Evolutionary conservation across 176 grass and related monocot species (phyloP).

Genomic region (Triticum timopheevii): DNA sequence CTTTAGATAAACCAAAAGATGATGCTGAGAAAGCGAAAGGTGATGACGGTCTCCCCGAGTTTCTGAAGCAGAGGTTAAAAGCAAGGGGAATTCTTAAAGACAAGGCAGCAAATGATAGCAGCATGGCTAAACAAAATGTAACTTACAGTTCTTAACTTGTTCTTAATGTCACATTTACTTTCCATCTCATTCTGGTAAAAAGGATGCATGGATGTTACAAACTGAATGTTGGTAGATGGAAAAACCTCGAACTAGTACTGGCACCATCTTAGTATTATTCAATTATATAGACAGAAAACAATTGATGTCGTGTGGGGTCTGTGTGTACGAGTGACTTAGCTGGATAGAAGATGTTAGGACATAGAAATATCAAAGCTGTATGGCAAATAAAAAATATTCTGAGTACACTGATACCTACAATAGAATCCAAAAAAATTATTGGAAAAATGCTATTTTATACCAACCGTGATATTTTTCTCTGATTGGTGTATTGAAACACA

Average conservation of each 20-base stretch:
- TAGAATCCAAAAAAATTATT: not conserved
- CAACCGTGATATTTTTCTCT: not conserved
- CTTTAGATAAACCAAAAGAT: constrained; percentile 52
- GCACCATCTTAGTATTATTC: constrained; percentile 20
- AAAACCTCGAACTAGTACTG: constrained; percentile 9
- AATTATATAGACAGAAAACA: not conserved
- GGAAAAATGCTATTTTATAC: not conserved
- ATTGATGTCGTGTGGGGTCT: constrained; percentile 12
- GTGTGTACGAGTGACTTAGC: not conserved
- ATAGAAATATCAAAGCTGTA: constrained; percentile 6
- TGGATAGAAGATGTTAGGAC: constrained; percentile 3
- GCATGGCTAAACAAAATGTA: constrained; percentile 44
- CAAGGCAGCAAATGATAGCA: constrained; percentile 38
- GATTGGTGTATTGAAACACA: not conserved
- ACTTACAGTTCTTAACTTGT: constrained; percentile 30
- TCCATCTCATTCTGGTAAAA: not conserved
- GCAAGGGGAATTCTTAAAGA: constrained; percentile 92
- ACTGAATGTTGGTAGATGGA: constrained; percentile 9
- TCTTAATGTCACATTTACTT: not conserved
- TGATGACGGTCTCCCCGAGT: constrained; percentile 73
- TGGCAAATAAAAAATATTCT: not conserved
- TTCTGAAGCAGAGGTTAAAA: constrained; percentile 77
- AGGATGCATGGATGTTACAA: not conserved
- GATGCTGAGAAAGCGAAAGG: constrained; percentile 49
- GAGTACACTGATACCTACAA: constrained; percentile 1